Base-by-base conservation (phyloP, 139 green algal genomes). In the Picochlorum costavermella region DNA sequence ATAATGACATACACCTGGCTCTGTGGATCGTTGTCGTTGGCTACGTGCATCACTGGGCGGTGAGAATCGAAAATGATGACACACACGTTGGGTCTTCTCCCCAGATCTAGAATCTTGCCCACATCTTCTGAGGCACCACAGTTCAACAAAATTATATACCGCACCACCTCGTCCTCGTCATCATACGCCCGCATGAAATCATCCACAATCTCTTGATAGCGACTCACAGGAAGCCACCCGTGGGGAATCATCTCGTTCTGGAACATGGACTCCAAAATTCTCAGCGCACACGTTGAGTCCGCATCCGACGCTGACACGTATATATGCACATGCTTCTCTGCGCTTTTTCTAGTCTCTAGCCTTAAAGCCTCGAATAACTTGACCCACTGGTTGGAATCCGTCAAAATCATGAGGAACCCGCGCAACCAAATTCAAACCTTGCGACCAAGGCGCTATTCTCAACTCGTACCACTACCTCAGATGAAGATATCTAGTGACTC, bases 41-140 rank as follows among this genome's bases (percentile, higher is more conserved):
- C 49, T 16, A 61, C 10, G 50, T 83, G 74, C 60, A 67, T 69
- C 44, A 83, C 70, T 26, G 76, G 76, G 26, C 76, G 72, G 78
- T 95, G 87, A 45, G 77, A 82, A 71, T 96, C 88, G 10, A 96
- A 68, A 23, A 95, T 84, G 43, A 91, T 65, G 3, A 88, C 77
- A n/a, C 84, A 74, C 9, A 88, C 69, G 23, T 82, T 81, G 4
- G 33, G 23, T 25, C 61, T 59, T 1, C 68, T 25, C 2, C 57
- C 28, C 9, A 82, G 61, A n/a, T 76, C 37, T 6, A 81, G 76
- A 28, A 82, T 30, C 30, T 57, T 50, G 1, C 63, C 50, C 0
- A 88, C 56, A 26, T 90, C 80, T 59, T 91, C 85, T 6, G 76
- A 78, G 0, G 82, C 88, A 5, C 88, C 88, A 67, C 88, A 96